Evolutionary conservation across 257 asterid species (phyloP), one percentile per base, ranked within the genome.

Genomic region (Gardenia jasminoides): DNA sequence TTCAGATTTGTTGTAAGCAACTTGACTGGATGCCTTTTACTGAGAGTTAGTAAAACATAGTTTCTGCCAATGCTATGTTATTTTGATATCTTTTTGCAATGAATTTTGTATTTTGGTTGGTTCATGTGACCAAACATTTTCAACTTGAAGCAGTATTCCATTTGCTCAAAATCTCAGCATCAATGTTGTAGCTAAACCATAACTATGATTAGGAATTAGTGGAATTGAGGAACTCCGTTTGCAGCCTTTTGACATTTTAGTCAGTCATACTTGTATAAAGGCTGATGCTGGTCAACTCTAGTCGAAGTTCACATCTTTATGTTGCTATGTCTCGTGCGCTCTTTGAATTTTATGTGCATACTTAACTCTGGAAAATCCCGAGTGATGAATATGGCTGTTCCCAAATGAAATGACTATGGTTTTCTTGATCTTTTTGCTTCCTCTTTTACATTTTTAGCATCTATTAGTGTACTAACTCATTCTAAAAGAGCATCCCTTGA

Each of bases 41-140:
- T n/a, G n/a, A n/a, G n/a, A n/a, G n/a, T n/a, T n/a, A n/a, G n/a
- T n/a, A n/a, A n/a, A n/a, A n/a, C n/a, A n/a, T n/a, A n/a, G n/a
- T n/a, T n/a, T n/a, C n/a, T n/a, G n/a, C n/a, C n/a, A n/a, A n/a
- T n/a, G n/a, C n/a, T n/a, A n/a, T n/a, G n/a, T n/a, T n/a, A n/a
- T n/a, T n/a, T n/a, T n/a, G n/a, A n/a, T n/a, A n/a, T n/a, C n/a
- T n/a, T n/a, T n/a, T n/a, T n/a, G n/a, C n/a, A n/a, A n/a, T n/a
- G n/a, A n/a, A n/a, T n/a, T n/a, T n/a, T n/a, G n/a, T n/a, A n/a
- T n/a, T n/a, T n/a, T n/a, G n/a, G n/a, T n/a, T n/a, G n/a, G n/a
- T n/a, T n/a, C n/a, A n/a, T 44, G 77, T 54, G 54, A 65, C 75
- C 75, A 43, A 11, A 66, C 75, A 39, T 65, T 73, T 48, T 41